Evolutionary conservation across 1,284 basidiomycete species (phyloP), one percentile per base, ranked within the genome.

Genomic region (Moesziomyces sp.): DNA sequence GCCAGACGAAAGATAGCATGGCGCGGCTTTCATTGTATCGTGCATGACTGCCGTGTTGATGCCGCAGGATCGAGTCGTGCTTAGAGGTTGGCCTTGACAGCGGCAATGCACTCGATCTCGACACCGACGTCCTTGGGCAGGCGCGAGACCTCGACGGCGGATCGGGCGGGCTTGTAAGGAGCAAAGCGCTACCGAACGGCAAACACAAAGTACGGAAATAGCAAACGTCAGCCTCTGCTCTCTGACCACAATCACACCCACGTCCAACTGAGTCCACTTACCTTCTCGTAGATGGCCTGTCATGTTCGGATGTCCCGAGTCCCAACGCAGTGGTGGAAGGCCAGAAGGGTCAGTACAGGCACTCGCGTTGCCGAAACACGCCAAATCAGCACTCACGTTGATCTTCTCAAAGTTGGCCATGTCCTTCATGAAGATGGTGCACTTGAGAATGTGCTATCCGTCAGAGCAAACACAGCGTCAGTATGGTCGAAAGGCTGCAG

Each of bases 401-500:
- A 97, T 90, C 56, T 88, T 87, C 14, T 84, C 90, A 85, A 97
- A 97, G 85, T 98, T 92, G 81, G 92, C 88, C 93, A 98, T 96
- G 77, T 89, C 87, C 85, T 96, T 93, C 82, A 98, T 86, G 87
- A 97, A 98, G 48, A 97, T 91, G 91, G 79, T 76, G 28, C 63
- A 72, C 68, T 81, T 79, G 58, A 77, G 63, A 5, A 77, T 54
- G 59, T 72, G 72, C 60, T 72, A 38, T 47, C 23, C 3, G 5
- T 19, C 42, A 42, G 7, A n/a, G 26, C 16, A 21, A 9, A 30
- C 23, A 10, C 28, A 48, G 47, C 4, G 23, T 47, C 26, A 61
- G 49, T 46, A 46, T 45, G 30, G 10, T 0, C 10, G 30, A 34
- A 34, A 23, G 23, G 13, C 6, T 14, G 9, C 9, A 19, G 30